Evolutionary conservation across 345 rosid species (phyloP).

Genomic region (Raphanus sativus): DNA sequence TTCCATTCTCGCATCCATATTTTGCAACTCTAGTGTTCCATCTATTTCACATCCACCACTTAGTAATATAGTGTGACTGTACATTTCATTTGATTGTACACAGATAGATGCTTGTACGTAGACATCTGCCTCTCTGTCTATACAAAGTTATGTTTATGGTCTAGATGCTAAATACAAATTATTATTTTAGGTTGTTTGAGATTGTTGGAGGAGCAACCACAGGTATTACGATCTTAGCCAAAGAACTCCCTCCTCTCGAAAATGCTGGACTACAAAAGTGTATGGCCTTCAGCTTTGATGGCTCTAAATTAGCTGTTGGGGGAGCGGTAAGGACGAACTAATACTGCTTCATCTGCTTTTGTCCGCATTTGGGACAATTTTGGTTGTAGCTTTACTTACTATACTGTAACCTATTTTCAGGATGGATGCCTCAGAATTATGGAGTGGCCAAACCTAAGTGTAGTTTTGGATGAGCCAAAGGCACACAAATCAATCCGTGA

Average conservation of each 20-base stretch:
- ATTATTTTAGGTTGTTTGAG: slow-evolving; percentile 69
- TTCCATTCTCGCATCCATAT: no score
- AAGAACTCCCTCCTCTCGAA: slow-evolving; percentile 59
- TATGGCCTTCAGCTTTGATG: slow-evolving; percentile 83
- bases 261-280: slow-evolving; percentile 80
- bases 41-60: neutral
- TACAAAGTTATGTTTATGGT: slow-evolving; percentile 3
- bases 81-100: neutral
- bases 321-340: slow-evolving; percentile 64
- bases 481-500: slow-evolving; percentile 84
- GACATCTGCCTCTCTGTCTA: neutral
- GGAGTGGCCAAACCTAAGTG: slow-evolving; percentile 75
- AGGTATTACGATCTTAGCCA: slow-evolving; percentile 49
- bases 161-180: neutral
- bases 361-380: neutral
- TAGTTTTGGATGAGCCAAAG: slow-evolving; percentile 71
- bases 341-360: neutral
- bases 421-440: slow-evolving; percentile 90
- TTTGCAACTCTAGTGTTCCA: no score
- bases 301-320: slow-evolving; percentile 83
- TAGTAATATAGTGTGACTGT: neutral
- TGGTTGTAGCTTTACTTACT: slow-evolving; percentile 8
- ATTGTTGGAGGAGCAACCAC: slow-evolving; percentile 47
- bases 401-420: slow-evolving; percentile 37
- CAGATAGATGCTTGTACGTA: neutral